These are phyloP conservation scores for Rhizopus stolonifer DNA, from an alignment of 371 early-diverging fungal species.

Conservation along the genomic window DNA sequence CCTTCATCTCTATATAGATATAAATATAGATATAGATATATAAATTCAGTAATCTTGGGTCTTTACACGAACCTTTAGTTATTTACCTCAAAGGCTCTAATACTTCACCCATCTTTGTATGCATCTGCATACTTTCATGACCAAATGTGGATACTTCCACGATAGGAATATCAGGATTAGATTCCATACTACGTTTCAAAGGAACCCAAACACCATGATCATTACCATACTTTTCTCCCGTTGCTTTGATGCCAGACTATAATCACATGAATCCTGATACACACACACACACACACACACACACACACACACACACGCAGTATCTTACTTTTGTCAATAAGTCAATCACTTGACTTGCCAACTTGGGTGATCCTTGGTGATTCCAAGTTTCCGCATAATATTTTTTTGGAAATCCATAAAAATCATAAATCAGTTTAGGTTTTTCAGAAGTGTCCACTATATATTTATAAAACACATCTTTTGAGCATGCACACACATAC, in stretches of 20 bases:
- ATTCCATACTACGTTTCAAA: conserved; percentile 51
- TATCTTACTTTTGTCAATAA: conserved; percentile 41
- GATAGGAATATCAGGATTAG: conserved; percentile 57
- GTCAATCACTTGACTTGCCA: conserved; percentile 54
- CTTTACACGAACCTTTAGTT: too few species aligned
- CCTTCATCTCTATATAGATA: conserved; percentile 45
- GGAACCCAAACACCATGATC: conserved; percentile 71
- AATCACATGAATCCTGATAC: background rate
- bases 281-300: too few species aligned
- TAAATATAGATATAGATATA: too few species aligned
- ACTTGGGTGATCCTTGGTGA: conserved; percentile 50
- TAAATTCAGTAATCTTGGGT: too few species aligned
- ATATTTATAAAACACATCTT: background rate
- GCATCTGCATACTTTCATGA: conserved; percentile 30
- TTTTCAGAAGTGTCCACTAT: conserved; percentile 43
- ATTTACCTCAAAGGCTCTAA: conserved; percentile 37
- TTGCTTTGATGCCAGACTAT: conserved; percentile 42
- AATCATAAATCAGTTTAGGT: conserved; percentile 65
- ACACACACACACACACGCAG: too few species aligned
- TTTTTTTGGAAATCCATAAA: conserved; percentile 58
- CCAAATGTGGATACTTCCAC: conserved; percentile 52
- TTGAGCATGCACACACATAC: background rate
- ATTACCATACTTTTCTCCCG: conserved; percentile 49
- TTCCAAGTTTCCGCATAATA: conserved; percentile 60
- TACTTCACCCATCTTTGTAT: conserved; percentile 31